Percentiles rank a stretch among this genome's conserved stretches.
phyloP scores from a whole-genome alignment of 106 monocot species.

The Apostasia shenzhenica region DNA sequence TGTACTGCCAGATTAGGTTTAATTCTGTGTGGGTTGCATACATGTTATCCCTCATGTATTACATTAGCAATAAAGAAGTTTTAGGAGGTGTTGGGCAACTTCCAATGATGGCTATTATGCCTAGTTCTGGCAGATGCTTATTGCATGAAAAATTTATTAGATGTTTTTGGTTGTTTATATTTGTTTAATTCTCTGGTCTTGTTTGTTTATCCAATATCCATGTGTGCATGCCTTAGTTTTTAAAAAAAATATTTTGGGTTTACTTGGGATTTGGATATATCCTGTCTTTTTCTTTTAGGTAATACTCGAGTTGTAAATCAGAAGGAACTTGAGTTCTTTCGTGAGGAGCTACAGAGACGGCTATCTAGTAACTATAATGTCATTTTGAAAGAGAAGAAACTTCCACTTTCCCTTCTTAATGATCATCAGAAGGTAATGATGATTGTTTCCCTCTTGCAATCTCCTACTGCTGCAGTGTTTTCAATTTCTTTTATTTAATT shows the following conservation, averaged over 20 bases:
- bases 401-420: constrained; percentile 80
- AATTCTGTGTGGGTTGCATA: too few relatives aligned
- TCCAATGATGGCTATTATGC: too few relatives aligned
- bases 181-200: too few relatives aligned
- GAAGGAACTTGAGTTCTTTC: constrained; percentile 86
- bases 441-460: not conserved
- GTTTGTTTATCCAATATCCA: too few relatives aligned
- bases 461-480: not conserved
- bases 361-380: constrained; percentile 76
- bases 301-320: constrained; percentile 90
- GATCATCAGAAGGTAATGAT: constrained; percentile 79
- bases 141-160: too few relatives aligned
- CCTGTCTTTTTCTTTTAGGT: constrained; percentile 31
- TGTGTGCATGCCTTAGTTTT: too few relatives aligned
- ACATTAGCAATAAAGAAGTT: too few relatives aligned
- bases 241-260: not conserved
- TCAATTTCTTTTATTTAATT: not conserved
- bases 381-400: constrained; percentile 73
- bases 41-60: too few relatives aligned
- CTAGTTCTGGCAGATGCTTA: too few relatives aligned
- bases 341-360: constrained; percentile 69
- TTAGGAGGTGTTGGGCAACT: too few relatives aligned
- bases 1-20: too few relatives aligned
- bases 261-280: not conserved
- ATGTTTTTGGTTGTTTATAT: too few relatives aligned